Base-by-base conservation (phyloP, 202 grass and related monocot genomes). In the Musa balbisiana region DNA sequence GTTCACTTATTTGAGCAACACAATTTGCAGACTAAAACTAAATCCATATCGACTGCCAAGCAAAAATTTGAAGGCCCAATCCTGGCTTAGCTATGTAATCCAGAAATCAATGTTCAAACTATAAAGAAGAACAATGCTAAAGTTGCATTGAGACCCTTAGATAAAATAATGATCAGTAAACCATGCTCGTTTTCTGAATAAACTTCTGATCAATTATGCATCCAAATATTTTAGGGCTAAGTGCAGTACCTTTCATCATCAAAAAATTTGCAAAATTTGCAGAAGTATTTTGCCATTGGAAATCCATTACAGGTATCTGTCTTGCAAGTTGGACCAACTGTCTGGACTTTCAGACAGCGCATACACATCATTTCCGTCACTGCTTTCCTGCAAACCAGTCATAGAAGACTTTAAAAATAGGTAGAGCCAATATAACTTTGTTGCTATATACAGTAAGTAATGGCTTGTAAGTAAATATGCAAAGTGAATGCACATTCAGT, bases 241-340 rank as follows among this genome's bases (percentile, higher is more conserved):
- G 33, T 43, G 33, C 33, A 43, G 84, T 90, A 96, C 92, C 92
- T 92, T 80, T 96, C 89, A 78, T 96, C 92, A 22, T 96, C 89
- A 81, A 96, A 96, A 83, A 96, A 96, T 62, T 88, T 96, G 92
- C 92, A 96, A 80, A 96, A 86, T 64, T 65, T 90, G 73, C 92
- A 96, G 73, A 85, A 88, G 66, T 96, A 92, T 64, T 88, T 96
- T 29, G 92, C 92, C 83, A 96, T 96, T 16, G 85, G 87, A 51
- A 92, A 51, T 52, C 81, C 87, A 80, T 85, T 87, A 81, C 92
- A 96, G 19, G 89, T 85, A 74, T 81, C 81, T 24, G 67, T 92
- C 80, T 82, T 74, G 51, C 92, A 96, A 67, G 77, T 90, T 66
- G 82, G 85, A 73, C 87, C 85, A 58, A 96, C 85, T 9, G 89